Conservation (phyloP, 805 yeast genomes). For the Candida silvicultrix region DNA sequence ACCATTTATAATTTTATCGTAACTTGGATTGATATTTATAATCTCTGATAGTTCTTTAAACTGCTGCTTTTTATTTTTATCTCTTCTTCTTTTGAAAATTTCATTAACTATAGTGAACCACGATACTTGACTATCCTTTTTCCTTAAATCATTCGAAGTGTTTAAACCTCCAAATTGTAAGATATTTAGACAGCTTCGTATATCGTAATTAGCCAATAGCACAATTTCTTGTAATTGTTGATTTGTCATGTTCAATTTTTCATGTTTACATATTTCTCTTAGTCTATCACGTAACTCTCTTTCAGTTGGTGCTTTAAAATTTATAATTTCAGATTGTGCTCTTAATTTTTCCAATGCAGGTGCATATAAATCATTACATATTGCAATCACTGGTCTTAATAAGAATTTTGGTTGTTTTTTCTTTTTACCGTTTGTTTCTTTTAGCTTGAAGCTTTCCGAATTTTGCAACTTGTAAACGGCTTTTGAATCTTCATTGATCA, state of each 20-base stretch:
- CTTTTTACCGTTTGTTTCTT: conserved; percentile 24
- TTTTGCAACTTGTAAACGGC: conserved; percentile 34
- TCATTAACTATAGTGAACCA: conserved; percentile 64
- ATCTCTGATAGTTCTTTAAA: conserved; percentile 40
- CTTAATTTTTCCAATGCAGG: conserved; percentile 70
- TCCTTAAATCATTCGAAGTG: conserved; percentile 19
- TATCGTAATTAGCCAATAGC: conserved; percentile 70
- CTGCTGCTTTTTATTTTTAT: conserved; percentile 38
- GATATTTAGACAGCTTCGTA: conserved; percentile 78
- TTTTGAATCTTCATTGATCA: conserved; percentile 50
- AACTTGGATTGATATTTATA: conserved; percentile 40
- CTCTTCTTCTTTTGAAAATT: conserved; percentile 50
- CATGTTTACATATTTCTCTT: conserved; percentile 47
- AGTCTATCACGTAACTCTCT: conserved; percentile 39
- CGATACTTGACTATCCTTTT: conserved; percentile 55
- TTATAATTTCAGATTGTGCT: conserved; percentile 64
- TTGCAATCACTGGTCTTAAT: conserved; percentile 81
- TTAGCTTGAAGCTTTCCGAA: conserved; percentile 18
- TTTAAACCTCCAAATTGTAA: conserved; percentile 51
- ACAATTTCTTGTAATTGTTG: conserved; percentile 59
- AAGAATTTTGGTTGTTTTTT: conserved; percentile 38
- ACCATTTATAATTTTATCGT: conserved; percentile 64
- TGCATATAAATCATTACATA: conserved; percentile 84
- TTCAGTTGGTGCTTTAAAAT: conserved; percentile 54
- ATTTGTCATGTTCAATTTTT: conserved; percentile 41